Conservation (phyloP, 768 basidiomycete genomes). For the Trametopsis cervina region DNA sequence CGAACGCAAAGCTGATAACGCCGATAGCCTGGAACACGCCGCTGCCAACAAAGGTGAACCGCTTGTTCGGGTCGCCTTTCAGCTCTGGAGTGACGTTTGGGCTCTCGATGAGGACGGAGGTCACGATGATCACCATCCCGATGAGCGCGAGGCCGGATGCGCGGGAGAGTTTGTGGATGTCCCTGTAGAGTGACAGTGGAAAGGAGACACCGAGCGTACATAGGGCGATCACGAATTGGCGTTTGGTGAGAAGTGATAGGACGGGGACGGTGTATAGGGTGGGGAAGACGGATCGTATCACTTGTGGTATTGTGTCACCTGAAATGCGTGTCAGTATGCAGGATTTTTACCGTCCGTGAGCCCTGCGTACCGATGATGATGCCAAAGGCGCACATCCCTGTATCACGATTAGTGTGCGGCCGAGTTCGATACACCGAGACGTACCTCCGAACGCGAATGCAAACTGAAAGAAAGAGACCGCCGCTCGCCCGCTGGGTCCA, state of each 20-base stretch:
- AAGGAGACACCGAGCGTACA: slow-evolving; percentile 89
- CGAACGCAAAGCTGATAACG: slow-evolving; percentile 95
- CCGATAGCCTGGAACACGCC: slow-evolving; percentile 94
- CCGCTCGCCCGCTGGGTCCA: slow-evolving; percentile 84
- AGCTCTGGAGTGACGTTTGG: slow-evolving; percentile 65
- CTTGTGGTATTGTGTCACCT: slow-evolving; percentile 96
- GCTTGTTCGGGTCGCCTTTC: slow-evolving; percentile 68
- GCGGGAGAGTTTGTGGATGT: slow-evolving; percentile 94
- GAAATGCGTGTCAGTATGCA: slow-evolving; percentile 2
- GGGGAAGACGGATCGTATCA: slow-evolving; percentile 84
- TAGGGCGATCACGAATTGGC: slow-evolving; percentile 83
- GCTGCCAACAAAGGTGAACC: slow-evolving; percentile 69
- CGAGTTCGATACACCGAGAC: slow-evolving; percentile 18
- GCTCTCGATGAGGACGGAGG: slow-evolving; percentile 77
- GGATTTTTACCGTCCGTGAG: slow-evolving; percentile 1
- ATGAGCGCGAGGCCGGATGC: slow-evolving; percentile 87
- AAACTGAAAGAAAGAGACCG: slow-evolving; percentile 96
- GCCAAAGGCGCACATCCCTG: slow-evolving; percentile 97
- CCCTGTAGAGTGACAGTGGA: slow-evolving; percentile 91
- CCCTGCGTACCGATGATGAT: slow-evolving; percentile 77
- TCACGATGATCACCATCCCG: slow-evolving; percentile 92
- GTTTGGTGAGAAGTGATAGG: slow-evolving; percentile 71
- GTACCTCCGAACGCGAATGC: slow-evolving; percentile 93
- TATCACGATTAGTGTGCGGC: neutral
- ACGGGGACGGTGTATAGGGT: slow-evolving; percentile 55